phyloP scores from a whole-genome alignment of 169 alveolate genomes.

The Plasmodium sp. region DNA sequence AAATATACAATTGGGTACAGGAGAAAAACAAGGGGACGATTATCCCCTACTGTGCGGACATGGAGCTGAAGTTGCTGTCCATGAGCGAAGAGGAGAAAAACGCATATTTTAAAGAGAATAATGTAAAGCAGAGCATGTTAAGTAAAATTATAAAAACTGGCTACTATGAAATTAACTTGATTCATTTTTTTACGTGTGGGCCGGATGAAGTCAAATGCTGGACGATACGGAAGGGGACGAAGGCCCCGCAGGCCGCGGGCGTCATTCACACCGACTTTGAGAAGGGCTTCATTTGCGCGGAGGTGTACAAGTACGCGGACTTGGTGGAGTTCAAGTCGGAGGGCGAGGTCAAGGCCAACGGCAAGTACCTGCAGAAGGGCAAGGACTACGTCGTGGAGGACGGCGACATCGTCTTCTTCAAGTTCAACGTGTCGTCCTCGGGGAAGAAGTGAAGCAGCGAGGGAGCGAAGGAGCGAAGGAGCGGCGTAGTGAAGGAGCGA shows the following conservation, averaged over 20 bases:
- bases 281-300: conserved; percentile 99
- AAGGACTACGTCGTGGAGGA: conserved; percentile 97
- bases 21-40: conserved; percentile 98
- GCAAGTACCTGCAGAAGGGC: conserved; percentile 94
- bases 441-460: conserved; percentile 85
- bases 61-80: conserved; percentile 93
- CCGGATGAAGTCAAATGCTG: conserved; percentile 99
- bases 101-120: conserved; percentile 82
- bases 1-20: conserved; percentile 97
- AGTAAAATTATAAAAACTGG: conserved; percentile 97
- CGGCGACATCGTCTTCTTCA: conserved; percentile 98
- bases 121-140: conserved; percentile 91
- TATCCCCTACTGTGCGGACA: conserved; percentile 98
- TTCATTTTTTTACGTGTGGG: conserved; percentile 99
- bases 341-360: conserved; percentile 94
- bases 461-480: conserved; percentile 77
- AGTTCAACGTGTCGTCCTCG: conserved; percentile 96
- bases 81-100: conserved; percentile 90
- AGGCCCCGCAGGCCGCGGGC: conserved; percentile 98
- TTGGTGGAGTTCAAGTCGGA: conserved; percentile 88
- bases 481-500: conserved; percentile 77
- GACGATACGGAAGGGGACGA: conserved; percentile 97
- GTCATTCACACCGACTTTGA: conserved; percentile 98
- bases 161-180: conserved; percentile 93
- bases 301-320: conserved; percentile 93